These are phyloP conservation scores for Aspergillus sp. DNA, from an alignment of 2,329 filamentous ascomycete species.

Conservation along the genomic window DNA sequence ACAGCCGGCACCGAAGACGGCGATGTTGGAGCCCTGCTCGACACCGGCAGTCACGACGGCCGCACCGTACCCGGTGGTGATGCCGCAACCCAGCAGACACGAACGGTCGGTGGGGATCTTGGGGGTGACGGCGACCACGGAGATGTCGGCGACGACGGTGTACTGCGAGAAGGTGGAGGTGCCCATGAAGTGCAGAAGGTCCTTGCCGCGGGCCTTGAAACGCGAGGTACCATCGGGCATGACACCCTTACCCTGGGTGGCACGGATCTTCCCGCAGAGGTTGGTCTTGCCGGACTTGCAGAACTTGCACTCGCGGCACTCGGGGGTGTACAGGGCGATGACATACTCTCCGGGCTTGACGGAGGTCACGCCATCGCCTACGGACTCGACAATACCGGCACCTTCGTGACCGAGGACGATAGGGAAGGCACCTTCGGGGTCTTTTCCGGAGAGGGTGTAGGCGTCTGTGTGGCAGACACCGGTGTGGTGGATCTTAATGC, in stretches of 20 bases:
- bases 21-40: constrained; percentile 80
- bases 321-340: constrained; percentile 84
- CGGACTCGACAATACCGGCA: constrained; percentile 83
- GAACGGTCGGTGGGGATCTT: constrained; percentile 93
- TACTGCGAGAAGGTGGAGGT: constrained; percentile 98
- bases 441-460: constrained; percentile 91
- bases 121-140: constrained; percentile 83
- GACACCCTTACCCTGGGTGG: constrained; percentile 88
- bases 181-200: constrained; percentile 97
- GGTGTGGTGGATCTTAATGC: constrained; percentile 94
- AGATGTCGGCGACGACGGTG: constrained; percentile 97
- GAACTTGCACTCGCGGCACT: constrained; percentile 98
- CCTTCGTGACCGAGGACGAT: constrained; percentile 85
- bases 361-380: constrained; percentile 88
- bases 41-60: constrained; percentile 88
- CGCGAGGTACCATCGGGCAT: constrained; percentile 96
- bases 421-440: constrained; percentile 90
- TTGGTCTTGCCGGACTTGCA: constrained; percentile 99
- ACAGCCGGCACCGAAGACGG: constrained; percentile 91
- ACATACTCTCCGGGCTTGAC: constrained; percentile 93
- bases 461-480: constrained; percentile 99
- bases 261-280: constrained; percentile 96
- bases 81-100: constrained; percentile 92
- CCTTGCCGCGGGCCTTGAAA: constrained; percentile 90
- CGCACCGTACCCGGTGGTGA: constrained; percentile 96